These are phyloP conservation scores for Sphaerulina musiva DNA, from an alignment of 2,329 filamentous ascomycete genomes.

Conservation along the genomic window DNA sequence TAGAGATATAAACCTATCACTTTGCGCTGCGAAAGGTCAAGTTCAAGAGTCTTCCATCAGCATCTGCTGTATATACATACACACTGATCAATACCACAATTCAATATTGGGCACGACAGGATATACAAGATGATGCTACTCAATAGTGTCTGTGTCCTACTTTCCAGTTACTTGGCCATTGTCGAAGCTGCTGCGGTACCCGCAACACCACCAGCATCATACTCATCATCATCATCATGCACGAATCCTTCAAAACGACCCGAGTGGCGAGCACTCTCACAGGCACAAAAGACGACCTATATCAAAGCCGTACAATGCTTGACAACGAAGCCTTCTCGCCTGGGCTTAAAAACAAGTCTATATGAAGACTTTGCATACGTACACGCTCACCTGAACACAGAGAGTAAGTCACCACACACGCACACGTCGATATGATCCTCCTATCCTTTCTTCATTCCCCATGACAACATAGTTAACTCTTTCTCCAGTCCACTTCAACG, in stretches of 20 bases:
- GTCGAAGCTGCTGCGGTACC: neutral
- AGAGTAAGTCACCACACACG: neutral
- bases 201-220: neutral
- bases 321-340: slow-evolving; percentile 24
- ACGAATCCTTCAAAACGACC: neutral
- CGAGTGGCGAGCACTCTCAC: neutral
- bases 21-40: too few relatives aligned
- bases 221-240: neutral
- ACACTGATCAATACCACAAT: too few relatives aligned
- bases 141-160: too few relatives aligned
- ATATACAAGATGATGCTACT: too few relatives aligned
- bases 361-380: slow-evolving; percentile 18
- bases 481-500: slow-evolving; percentile 5
- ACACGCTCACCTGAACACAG: neutral
- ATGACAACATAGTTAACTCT: slow-evolving; percentile 11
- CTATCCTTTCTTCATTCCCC: neutral
- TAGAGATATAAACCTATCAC: too few relatives aligned
- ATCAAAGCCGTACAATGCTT: slow-evolving; percentile 31
- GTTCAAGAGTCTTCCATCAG: too few relatives aligned
- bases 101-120: too few relatives aligned
- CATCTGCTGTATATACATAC: too few relatives aligned
- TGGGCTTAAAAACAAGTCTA: slow-evolving; percentile 17
- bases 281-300: slow-evolving; percentile 19
- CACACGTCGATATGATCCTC: neutral
- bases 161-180: too few relatives aligned